A percentile compares a stretch with the other conserved stretches of the same genome.
Conservation (phyloP, 2,329 filamentous ascomycete genomes). For the Talaromyces sp. region DNA sequence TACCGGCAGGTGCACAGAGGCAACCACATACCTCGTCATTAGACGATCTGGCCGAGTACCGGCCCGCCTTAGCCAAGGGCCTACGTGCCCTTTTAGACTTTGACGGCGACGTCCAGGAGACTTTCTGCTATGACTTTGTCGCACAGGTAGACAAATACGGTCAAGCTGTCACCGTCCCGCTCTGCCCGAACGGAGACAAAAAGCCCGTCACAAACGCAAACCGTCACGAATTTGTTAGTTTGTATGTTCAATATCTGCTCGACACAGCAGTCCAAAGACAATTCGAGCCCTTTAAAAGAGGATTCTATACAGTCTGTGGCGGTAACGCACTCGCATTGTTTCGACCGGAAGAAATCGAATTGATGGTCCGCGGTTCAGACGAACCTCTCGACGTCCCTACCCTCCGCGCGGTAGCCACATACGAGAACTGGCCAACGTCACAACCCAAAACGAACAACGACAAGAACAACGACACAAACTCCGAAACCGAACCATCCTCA, state of each 20-base stretch:
- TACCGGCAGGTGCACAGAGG: conserved; percentile 57
- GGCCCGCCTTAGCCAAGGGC: conserved; percentile 72
- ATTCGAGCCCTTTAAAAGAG: conserved; percentile 90
- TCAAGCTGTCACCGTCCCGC: conserved; percentile 62
- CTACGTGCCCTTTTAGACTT: conserved; percentile 75
- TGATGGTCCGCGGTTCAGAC: conserved; percentile 80
- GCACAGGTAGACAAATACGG: conserved; percentile 77
- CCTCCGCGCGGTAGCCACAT: conserved; percentile 72
- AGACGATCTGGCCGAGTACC: conserved; percentile 79
- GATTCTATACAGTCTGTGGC: conserved; percentile 88
- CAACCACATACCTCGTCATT: conserved; percentile 68
- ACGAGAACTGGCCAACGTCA: conserved; percentile 67
- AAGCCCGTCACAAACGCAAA: conserved; percentile 80
- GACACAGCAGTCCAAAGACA: conserved; percentile 76
- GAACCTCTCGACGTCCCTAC: conserved; percentile 76
- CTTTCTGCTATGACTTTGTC: conserved; percentile 79
- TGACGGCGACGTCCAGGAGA: conserved; percentile 77
- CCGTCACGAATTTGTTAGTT: conserved; percentile 78
- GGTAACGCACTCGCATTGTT: conserved; percentile 86
- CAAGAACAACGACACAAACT: conserved; percentile 54
- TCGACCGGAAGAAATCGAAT: conserved; percentile 85
- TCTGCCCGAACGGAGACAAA: conserved; percentile 71
- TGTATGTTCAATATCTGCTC: conserved; percentile 77
- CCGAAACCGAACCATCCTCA: conserved; percentile 42
- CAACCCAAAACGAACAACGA: conserved; percentile 39